Base-by-base conservation (phyloP, 768 basidiomycete species). In the Neoboletus brunneissimus region DNA sequence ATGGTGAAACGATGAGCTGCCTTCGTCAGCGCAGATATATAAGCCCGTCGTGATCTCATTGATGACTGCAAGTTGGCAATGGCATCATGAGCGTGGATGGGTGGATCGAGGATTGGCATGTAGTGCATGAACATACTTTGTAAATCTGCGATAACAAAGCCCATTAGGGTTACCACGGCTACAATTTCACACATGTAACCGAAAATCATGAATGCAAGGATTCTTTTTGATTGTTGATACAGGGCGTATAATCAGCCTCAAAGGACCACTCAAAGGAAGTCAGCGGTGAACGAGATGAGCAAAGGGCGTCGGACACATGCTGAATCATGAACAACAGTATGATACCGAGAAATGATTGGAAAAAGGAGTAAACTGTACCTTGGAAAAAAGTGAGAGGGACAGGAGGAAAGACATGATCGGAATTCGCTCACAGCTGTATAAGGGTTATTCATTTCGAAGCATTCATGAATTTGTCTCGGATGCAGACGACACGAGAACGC, bases 211-310 rank as follows among this genome's bases (percentile, higher is more conserved):
- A 64, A 7, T 4, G 34, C 27, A 8, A 63, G 32, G n/a, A 63
- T n/a, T 12, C 45, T 34, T 29, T 35, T 56, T 5, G 62, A 64
- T 18, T n/a, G 3, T 38, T 25, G 48, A n/a, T 63, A 63, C 45
- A 64, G 25, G 7, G 62, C 50, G 12, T 60, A 64, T 22, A 64
- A 37, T 7, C 62, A 49, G 44, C 40, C 54, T 43, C 64, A 58
- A 32, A 64, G 61, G 12, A 62, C 34, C n/a, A 60, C 57, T 64
- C 25, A 31, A 37, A 11, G 10, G 12, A 4, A 9, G 27, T 63
- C 48, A 53, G 27, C 2, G 16, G 43, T 32, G n/a, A 22, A 5
- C 5, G 9, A 8, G 38, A 27, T 25, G 35, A 48, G 15, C 54
- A 12, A 3, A 54, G 16, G 4, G 51, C 13, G 40, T 8, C 29